Evolutionary conservation across 768 basidiomycete species (phyloP).

Genomic region (Mrakia blollopis): DNA sequence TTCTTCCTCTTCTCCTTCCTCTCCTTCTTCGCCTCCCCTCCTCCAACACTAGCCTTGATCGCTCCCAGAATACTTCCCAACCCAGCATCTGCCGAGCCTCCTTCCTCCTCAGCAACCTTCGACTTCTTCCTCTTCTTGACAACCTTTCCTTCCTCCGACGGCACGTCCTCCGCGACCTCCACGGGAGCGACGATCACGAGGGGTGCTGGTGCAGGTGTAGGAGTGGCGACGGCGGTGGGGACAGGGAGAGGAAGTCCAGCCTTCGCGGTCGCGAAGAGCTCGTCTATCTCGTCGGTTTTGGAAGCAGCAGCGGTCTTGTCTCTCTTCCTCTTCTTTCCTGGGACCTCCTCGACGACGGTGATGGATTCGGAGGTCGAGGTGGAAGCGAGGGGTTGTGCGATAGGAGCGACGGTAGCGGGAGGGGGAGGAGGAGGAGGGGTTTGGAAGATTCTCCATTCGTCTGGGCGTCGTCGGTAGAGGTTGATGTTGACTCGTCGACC

Average conservation of each 20-base stretch:
- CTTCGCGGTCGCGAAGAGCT: conserved; percentile 61
- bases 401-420: not conserved
- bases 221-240: not conserved
- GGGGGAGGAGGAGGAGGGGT: conserved; percentile 30
- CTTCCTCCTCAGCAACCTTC: conserved; percentile 30
- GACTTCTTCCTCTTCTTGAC: conserved; percentile 1
- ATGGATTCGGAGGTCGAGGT: not conserved
- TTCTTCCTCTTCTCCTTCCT: too few species aligned
- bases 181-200: not conserved
- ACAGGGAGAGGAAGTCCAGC: conserved; percentile 46
- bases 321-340: conserved; percentile 46
- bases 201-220: not conserved
- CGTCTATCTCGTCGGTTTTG: conserved; percentile 64
- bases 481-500: conserved; percentile 70
- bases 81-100: conserved; percentile 27
- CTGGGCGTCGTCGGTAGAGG: conserved; percentile 68
- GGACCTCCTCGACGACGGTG: not conserved
- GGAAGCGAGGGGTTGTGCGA: not conserved
- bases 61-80: conserved; percentile 57
- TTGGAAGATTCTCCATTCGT: conserved; percentile 77
- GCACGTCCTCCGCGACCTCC: not conserved
- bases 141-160: not conserved
- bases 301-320: conserved; percentile 39
- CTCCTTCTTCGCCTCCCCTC: too few species aligned
- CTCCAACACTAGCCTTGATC: conserved; percentile 50